Evolutionary conservation across 2,329 filamentous ascomycete species (phyloP).

Genomic region (Aspergillus fumigatus): DNA sequence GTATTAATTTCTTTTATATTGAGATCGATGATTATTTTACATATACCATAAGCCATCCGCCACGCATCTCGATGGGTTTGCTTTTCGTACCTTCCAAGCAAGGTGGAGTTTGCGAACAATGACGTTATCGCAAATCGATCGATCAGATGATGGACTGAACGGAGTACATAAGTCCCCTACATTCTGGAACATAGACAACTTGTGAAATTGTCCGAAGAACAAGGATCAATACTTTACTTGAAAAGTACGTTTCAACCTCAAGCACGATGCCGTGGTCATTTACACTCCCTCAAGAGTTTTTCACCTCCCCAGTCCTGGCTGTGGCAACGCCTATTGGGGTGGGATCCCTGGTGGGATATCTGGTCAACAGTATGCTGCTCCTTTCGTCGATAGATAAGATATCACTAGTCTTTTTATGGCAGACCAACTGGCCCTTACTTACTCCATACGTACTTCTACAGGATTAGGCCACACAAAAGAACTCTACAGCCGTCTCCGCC

Average conservation of each 20-base stretch:
- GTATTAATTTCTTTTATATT: background rate
- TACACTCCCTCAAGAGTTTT: constrained; percentile 25
- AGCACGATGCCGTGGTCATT: constrained; percentile 27
- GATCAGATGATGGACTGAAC: background rate
- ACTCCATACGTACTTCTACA: constrained; percentile 6
- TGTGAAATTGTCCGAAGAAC: background rate
- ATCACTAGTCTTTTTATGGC: background rate
- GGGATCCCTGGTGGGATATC: constrained; percentile 25
- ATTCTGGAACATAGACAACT: background rate
- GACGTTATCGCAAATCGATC: background rate
- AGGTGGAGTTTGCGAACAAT: background rate
- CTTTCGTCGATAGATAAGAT: background rate
- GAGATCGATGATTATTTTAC: background rate
- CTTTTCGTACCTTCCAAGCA: background rate
- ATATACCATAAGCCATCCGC: no score
- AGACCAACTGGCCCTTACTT: background rate
- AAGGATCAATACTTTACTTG: background rate
- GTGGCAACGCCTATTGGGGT: constrained; percentile 24
- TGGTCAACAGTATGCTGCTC: constrained; percentile 24
- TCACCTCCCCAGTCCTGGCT: constrained; percentile 27
- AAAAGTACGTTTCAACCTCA: background rate
- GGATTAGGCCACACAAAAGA: constrained; percentile 28
- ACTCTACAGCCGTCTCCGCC: constrained; percentile 35
- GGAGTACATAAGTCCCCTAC: background rate
- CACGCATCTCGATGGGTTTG: background rate